Evolutionary conservation across 139 green algal species (phyloP), one percentile per base, ranked within the genome.

Genomic region (Chlamydomonas schloesseri): DNA sequence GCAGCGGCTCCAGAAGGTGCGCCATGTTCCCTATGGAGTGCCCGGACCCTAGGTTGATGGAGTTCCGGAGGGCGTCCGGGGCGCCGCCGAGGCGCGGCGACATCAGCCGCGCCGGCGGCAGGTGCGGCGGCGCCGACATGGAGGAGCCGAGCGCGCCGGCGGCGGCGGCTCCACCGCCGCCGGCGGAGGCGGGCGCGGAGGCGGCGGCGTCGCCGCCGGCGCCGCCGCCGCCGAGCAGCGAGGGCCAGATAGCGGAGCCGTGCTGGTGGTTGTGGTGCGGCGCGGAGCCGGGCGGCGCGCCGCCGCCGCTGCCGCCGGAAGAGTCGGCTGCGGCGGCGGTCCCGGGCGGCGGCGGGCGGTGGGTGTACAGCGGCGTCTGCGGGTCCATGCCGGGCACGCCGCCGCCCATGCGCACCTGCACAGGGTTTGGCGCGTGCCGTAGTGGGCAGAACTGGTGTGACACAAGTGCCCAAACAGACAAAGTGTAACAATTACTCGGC

Each of bases 371-470:
- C 17, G 71, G 62, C 62, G 78, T 24, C 24, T 60, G 29, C 23
- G 42, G 9, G 24, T 47, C 20, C 37, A 34, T 23, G 69, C 69
- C 34, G 37, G 24, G 17, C 31, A 23, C 29, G 33, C 37, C 36
- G 64, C 79, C 79, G 0, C 90, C 88, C 36, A 75, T 29, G 23
- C 73, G 79, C 2, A 93, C 29, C 80, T 91, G 81, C 80, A n/a
- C n/a, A n/a, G n/a, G n/a, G n/a, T n/a, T n/a, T n/a, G n/a, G n/a
- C n/a, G n/a, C n/a, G n/a, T n/a, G n/a, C n/a, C n/a, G n/a, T n/a
- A n/a, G n/a, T n/a, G n/a, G n/a, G n/a, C n/a, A n/a, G n/a, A n/a
- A n/a, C n/a, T n/a, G n/a, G n/a, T n/a, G n/a, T n/a, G n/a, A n/a
- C n/a, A n/a, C n/a, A n/a, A n/a, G n/a, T n/a, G n/a, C n/a, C n/a